Evolutionary conservation across 257 asterid species (phyloP).

Genomic region (Petrea volubilis): DNA sequence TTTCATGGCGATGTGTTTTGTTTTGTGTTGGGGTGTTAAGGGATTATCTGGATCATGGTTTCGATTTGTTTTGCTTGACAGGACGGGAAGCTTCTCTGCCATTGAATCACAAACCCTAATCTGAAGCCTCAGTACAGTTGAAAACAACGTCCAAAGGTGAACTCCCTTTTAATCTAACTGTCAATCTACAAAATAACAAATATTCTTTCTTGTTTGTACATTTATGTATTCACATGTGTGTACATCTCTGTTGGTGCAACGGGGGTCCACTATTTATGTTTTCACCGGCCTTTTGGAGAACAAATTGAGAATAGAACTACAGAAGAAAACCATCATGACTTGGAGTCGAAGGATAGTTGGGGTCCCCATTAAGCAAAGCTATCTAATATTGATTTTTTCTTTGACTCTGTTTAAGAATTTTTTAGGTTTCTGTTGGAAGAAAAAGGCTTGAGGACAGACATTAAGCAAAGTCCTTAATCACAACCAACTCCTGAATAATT

Average conservation of each 20-base stretch:
- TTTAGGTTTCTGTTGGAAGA: conserved; percentile 42
- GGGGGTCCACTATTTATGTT: conserved; percentile 40
- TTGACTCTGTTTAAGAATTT: conserved; percentile 30
- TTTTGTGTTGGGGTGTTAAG: background rate
- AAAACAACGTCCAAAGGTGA: conserved; percentile 23
- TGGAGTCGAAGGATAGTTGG: conserved; percentile 80
- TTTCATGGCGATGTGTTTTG: background rate
- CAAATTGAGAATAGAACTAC: background rate
- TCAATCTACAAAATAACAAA: conserved; percentile 14
- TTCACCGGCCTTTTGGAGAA: conserved; percentile 18
- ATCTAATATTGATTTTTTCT: conserved; percentile 36
- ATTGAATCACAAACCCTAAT: conserved; percentile 28
- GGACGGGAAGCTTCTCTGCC: conserved; percentile 26
- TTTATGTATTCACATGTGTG: background rate
- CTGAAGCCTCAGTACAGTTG: conserved; percentile 19
- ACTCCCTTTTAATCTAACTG: conserved; percentile 20
- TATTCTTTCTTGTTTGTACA: conserved; percentile 1
- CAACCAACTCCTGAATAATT: conserved; percentile 52
- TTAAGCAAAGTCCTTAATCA: conserved; percentile 68
- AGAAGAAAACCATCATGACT: conserved; percentile 20
- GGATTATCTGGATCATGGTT: background rate
- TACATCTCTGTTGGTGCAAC: background rate
- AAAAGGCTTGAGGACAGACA: conserved; percentile 37
- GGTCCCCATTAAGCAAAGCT: conserved; percentile 82
- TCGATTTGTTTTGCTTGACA: conserved; percentile 6